Conservation (phyloP, 2,329 filamentous ascomycete species). For the Aspergillus viridinutans region DNA sequence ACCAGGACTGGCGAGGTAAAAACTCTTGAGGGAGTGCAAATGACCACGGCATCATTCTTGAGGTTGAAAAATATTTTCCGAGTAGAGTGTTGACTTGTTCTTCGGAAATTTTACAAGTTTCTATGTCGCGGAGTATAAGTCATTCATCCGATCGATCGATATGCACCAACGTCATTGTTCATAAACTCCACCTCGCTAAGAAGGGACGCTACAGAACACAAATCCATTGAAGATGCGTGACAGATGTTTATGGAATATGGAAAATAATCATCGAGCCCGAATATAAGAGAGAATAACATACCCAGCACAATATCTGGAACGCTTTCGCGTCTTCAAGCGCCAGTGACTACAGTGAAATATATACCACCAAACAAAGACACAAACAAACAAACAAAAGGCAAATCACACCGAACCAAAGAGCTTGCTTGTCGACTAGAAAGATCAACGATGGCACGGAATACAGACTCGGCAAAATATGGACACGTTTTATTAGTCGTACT, state of each 20-base stretch:
- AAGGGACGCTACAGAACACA: background rate
- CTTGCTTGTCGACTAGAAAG: background rate
- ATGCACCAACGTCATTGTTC: background rate
- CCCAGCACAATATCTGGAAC: background rate
- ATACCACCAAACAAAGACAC: background rate
- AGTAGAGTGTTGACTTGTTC: background rate
- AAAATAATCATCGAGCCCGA: background rate
- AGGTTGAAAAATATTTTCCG: background rate
- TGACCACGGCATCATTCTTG: conserved; percentile 25
- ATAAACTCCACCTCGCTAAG: background rate
- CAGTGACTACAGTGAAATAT: background rate
- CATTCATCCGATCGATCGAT: background rate
- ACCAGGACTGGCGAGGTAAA: conserved; percentile 29
- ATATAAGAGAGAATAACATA: background rate
- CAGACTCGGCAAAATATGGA: background rate
- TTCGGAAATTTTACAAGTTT: background rate
- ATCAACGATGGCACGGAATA: background rate
- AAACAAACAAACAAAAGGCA: background rate
- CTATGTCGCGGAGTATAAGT: background rate
- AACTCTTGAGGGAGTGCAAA: conserved; percentile 26
- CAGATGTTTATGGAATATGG: too few relatives aligned
- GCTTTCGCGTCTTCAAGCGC: too few relatives aligned
- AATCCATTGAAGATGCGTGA: background rate
- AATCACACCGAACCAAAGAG: too few relatives aligned
- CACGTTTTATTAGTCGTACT: background rate